Evolutionary conservation across 1,284 basidiomycete genomes (phyloP), one percentile per base, ranked within the genome.

Genomic region (Lignosus rhinocerotis): DNA sequence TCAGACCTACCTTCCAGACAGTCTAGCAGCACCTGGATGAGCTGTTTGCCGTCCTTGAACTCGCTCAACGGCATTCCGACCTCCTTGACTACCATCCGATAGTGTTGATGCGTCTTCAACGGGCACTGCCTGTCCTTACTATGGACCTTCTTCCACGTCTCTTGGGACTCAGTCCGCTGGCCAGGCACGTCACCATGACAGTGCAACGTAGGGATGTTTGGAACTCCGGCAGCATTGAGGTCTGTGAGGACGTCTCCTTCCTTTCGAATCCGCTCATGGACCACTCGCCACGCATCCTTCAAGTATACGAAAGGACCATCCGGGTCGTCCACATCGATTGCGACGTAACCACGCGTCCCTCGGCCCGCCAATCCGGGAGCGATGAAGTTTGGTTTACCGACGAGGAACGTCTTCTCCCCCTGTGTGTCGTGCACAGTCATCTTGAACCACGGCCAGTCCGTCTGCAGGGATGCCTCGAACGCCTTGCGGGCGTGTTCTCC

Each of bases 221-320:
- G 6, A 14, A 56, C 46, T 0, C 36, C 9, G 0, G 31, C 33
- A 1, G 33, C 17, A 30, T 55, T 51, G 0, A 61, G 55, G 8
- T 6, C 12, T 5, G 19, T 12, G 6, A 61, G 47, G 1, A 48
- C 42, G 42, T 33, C 45, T 11, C 55, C 59, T 11, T 61, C 59
- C n/a, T 47, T 39, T 7, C 21, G 31, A 2, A 38, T 21, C 11
- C 16, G 16, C 6, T 21, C 17, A 12, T 56, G n/a, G 1, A 11
- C 14, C 4, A 46, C 42, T 3, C 55, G 47, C 59, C 59, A 61
- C 3, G 55, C 21, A 14, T 61, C 60, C 39, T 61, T 61, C 33
- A 61, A 45, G 21, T 42, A 61, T 2, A 52, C 53, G 16, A 56
- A 54, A 5, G 16, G 25, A 2, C n/a, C n/a, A 9, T 34, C 32